Conservation (phyloP, 495 filamentous ascomycete species). For the Talaromyces liani region DNA sequence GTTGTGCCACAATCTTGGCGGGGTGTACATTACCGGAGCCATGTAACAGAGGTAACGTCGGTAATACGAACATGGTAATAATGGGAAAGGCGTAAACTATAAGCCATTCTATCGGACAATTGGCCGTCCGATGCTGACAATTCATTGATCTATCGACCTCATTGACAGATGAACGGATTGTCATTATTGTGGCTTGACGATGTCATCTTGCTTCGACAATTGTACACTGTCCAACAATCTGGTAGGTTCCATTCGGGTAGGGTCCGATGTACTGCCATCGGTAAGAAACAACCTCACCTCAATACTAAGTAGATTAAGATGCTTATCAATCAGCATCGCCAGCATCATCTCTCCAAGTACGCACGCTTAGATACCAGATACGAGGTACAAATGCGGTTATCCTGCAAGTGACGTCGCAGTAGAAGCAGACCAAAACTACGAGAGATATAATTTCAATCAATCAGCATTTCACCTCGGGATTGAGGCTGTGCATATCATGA, state of each 20-base stretch:
- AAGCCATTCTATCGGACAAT: neutral
- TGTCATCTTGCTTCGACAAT: neutral
- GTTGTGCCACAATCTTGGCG: neutral
- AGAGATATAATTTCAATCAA: neutral
- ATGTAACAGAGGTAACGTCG: neutral
- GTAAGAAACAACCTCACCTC: too few relatives aligned
- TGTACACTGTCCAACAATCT: neutral
- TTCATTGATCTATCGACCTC: neutral
- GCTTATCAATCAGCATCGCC: neutral
- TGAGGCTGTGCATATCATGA: constrained; percentile 10
- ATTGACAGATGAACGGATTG: neutral
- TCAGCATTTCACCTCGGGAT: neutral
- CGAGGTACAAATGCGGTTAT: neutral
- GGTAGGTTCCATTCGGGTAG: neutral
- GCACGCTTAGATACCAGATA: neutral
- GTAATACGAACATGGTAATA: neutral
- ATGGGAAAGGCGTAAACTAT: neutral
- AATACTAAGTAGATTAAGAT: neutral
- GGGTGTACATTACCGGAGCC: neutral
- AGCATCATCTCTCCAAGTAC: neutral
- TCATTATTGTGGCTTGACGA: neutral
- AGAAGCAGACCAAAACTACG: neutral
- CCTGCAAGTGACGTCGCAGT: neutral
- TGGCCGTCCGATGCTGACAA: neutral
- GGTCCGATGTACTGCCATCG: neutral